Conservation (phyloP, 495 filamentous ascomycete genomes). For the Penicillium arizonense region DNA sequence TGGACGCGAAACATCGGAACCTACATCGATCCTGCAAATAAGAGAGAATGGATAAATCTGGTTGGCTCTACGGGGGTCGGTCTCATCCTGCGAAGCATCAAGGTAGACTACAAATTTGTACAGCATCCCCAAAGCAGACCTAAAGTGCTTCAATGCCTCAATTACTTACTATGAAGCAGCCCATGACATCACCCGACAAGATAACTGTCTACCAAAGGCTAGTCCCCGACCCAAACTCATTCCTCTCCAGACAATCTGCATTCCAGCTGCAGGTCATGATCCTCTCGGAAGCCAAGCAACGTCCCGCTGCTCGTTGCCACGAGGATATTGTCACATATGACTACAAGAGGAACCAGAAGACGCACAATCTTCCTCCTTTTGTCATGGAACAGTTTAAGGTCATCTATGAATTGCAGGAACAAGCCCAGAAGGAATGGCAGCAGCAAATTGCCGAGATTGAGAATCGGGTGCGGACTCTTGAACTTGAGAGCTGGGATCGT, state of each 20-base stretch:
- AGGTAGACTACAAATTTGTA: conserved; percentile 90
- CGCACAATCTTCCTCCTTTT: conserved; percentile 58
- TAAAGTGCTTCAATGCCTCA: neutral
- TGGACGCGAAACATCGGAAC: conserved; percentile 77
- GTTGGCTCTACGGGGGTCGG: conserved; percentile 65
- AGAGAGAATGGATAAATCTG: conserved; percentile 67
- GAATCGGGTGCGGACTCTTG: conserved; percentile 55
- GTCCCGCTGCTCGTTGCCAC: conserved; percentile 72
- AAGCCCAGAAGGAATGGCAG: conserved; percentile 47
- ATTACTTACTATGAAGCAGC: conserved; percentile 46
- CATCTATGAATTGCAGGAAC: conserved; percentile 67
- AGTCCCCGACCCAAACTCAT: conserved; percentile 41
- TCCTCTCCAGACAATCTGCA: conserved; percentile 33
- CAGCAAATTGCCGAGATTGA: conserved; percentile 55
- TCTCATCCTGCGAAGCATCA: conserved; percentile 78
- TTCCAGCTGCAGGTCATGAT: conserved; percentile 63
- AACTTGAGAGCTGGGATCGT: conserved; percentile 74
- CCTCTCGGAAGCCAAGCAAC: conserved; percentile 74
- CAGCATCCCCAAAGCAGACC: conserved; percentile 18
- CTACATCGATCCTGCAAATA: conserved; percentile 64
- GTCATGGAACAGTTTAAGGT: conserved; percentile 63
- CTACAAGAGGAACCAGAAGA: conserved; percentile 58
- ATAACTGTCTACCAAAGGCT: conserved; percentile 90
- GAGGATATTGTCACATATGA: conserved; percentile 89
- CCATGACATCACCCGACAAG: conserved; percentile 83